A percentile compares a stretch with the other conserved stretches of the same genome.
These are phyloP conservation scores for Raffaelea ambrosiae DNA, from an alignment of 2,329 filamentous ascomycete genomes.

Conservation along the genomic window DNA sequence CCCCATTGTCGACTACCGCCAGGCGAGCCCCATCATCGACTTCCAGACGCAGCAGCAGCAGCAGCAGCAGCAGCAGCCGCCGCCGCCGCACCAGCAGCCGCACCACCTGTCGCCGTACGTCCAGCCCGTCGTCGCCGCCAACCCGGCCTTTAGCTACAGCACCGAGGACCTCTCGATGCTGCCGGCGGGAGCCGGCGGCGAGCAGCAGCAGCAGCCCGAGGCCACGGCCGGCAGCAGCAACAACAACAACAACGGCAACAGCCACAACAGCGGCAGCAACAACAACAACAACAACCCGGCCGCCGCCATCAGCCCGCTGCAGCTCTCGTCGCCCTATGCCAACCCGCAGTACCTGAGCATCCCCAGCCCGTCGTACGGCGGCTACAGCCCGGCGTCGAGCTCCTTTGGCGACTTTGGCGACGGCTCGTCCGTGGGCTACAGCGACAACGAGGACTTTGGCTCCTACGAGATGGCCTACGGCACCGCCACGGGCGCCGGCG, in stretches of 20 bases:
- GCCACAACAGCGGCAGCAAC: too few species aligned
- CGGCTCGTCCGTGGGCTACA: slow-evolving; percentile 47
- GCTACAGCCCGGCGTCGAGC: slow-evolving; percentile 55
- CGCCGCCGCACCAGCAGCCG: too few species aligned
- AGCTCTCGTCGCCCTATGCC: slow-evolving; percentile 46
- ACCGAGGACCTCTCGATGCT: slow-evolving; percentile 52
- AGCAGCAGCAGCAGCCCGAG: too few species aligned
- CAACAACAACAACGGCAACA: too few species aligned
- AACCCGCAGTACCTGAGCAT: slow-evolving; percentile 52
- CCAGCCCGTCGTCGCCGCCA: slow-evolving; percentile 20
- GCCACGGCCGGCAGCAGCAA: neutral
- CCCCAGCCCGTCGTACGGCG: slow-evolving; percentile 52
- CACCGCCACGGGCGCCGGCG: slow-evolving; percentile 13
- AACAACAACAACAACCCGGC: slow-evolving; percentile 29
- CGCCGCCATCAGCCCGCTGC: slow-evolving; percentile 44
- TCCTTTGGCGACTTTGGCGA: slow-evolving; percentile 36
- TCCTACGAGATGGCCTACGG: slow-evolving; percentile 39
- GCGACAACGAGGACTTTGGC: slow-evolving; percentile 49
- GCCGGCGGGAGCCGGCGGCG: neutral
- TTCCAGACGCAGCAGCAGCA: too few species aligned
- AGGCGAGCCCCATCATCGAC: too few species aligned
- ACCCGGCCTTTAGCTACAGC: slow-evolving; percentile 55
- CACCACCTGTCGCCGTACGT: slow-evolving; percentile 34
- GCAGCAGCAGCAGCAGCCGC: too few species aligned
- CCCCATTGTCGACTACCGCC: too few species aligned